Evolutionary conservation across 202 grass and related monocot species (phyloP).

Genomic region (Cymbopogon flexuosus): DNA sequence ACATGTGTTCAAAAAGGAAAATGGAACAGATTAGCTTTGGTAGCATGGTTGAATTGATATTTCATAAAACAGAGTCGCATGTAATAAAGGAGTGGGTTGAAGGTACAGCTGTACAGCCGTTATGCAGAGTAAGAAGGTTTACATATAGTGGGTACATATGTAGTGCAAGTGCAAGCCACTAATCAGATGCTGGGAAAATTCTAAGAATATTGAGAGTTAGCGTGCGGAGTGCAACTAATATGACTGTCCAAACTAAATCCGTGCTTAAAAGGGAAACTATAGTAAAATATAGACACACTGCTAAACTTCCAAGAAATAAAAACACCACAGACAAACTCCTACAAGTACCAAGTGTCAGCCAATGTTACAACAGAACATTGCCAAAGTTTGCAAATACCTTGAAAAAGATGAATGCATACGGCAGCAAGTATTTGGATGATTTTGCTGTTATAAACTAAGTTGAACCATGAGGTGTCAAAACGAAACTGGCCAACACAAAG

Average conservation of each 20-base stretch:
- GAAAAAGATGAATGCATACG: not conserved
- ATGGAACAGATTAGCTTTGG: not conserved
- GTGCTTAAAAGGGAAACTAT: not conserved
- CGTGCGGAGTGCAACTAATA: not conserved
- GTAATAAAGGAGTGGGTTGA: not conserved
- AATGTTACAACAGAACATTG: not conserved
- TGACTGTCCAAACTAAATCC: not conserved
- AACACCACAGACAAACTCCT: not conserved
- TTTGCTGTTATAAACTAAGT: not conserved
- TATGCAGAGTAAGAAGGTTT: not conserved
- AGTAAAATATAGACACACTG: not conserved
- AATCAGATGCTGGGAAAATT: not conserved
- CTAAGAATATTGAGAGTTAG: not conserved
- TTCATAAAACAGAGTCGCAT: not conserved
- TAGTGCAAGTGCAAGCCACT: not conserved
- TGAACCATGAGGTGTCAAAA: not conserved
- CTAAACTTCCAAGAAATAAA: not conserved
- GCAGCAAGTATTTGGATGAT: not conserved
- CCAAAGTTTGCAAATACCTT: conserved; percentile 27
- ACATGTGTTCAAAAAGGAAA: not conserved
- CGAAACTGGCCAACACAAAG: conserved; percentile 12
- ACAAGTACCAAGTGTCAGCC: not conserved
- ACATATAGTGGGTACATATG: not conserved
- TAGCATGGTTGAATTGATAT: not conserved
- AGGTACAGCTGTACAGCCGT: not conserved